These are phyloP conservation scores for Chaetomiaceae sp. DNA, from an alignment of 2,329 filamentous ascomycete species.

Conservation along the genomic window DNA sequence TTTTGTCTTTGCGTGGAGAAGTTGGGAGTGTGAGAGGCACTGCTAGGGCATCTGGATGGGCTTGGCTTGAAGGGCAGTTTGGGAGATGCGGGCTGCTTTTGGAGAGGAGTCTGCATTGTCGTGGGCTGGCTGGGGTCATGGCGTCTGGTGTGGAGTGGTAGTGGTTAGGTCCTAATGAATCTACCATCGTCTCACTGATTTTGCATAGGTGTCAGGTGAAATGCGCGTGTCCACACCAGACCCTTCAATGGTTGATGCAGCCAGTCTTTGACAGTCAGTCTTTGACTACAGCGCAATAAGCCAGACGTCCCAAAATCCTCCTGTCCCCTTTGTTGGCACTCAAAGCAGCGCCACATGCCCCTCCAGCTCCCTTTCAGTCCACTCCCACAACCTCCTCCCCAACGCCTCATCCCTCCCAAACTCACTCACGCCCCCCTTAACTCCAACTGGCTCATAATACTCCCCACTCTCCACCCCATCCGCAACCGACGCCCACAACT, in stretches of 20 bases:
- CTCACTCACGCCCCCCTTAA: conserved; percentile 17
- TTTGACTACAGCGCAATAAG: no score
- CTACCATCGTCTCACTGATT: no score
- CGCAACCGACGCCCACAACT: conserved; percentile 41
- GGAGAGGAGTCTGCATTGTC: not conserved
- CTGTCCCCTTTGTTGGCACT: not conserved
- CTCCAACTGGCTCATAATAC: conserved; percentile 35
- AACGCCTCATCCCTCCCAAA: conserved; percentile 25
- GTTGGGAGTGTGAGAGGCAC: not conserved
- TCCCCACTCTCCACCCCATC: conserved; percentile 25
- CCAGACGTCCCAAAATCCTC: not conserved
- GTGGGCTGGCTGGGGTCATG: not conserved
- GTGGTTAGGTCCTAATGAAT: not conserved
- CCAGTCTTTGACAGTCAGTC: no score
- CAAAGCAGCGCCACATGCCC: conserved; percentile 14
- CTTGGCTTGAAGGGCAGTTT: not conserved
- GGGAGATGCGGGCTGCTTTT: not conserved
- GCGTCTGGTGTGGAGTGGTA: not conserved
- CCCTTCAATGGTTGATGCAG: no score
- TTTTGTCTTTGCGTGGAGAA: not conserved
- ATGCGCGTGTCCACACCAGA: no score
- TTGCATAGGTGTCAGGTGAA: no score
- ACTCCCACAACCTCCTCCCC: conserved; percentile 31
- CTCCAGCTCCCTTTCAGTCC: conserved; percentile 31
- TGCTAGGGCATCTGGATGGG: not conserved